These are phyloP conservation scores for Aspergillus bertholletiae DNA, from an alignment of 495 filamentous ascomycete genomes.

Conservation along the genomic window DNA sequence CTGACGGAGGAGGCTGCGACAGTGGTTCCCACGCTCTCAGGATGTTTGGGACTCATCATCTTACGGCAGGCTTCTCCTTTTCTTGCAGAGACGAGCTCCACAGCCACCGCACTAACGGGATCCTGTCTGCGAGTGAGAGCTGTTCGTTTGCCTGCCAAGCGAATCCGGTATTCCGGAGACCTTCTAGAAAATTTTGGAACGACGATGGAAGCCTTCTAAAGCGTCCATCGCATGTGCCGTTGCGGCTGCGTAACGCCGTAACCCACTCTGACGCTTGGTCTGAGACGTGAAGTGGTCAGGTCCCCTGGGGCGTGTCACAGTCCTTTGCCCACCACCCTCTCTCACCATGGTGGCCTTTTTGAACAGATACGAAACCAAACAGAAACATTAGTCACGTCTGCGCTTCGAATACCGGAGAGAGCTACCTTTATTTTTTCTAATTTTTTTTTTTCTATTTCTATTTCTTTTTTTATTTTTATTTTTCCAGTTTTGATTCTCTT, in stretches of 20 bases:
- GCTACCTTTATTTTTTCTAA: background rate
- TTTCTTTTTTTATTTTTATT: background rate
- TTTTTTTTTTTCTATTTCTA: background rate
- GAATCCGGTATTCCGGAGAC: slow-evolving; percentile 25
- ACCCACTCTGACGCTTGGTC: slow-evolving; percentile 3
- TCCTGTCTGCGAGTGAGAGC: slow-evolving; percentile 6
- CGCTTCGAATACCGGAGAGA: background rate
- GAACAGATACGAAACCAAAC: background rate
- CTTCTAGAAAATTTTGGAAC: slow-evolving; percentile 42
- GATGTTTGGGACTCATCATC: background rate
- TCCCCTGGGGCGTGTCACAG: slow-evolving; percentile 8
- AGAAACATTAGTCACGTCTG: background rate
- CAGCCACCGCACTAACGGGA: slow-evolving; percentile 26
- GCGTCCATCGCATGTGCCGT: slow-evolving; percentile 10
- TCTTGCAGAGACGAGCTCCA: slow-evolving; percentile 17
- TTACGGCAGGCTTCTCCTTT: slow-evolving; percentile 5
- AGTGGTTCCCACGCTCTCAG: slow-evolving; percentile 1
- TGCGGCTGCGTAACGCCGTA: slow-evolving; percentile 9
- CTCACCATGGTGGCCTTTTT: background rate
- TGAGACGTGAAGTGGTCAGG: slow-evolving; percentile 1
- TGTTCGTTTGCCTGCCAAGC: slow-evolving; percentile 24
- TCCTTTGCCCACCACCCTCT: background rate
- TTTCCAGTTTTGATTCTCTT: background rate
- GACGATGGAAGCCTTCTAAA: slow-evolving; percentile 24
- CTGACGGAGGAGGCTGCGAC: slow-evolving; percentile 15